Conservation (phyloP, 1,284 basidiomycete genomes). For the Tilletia walkeri region DNA sequence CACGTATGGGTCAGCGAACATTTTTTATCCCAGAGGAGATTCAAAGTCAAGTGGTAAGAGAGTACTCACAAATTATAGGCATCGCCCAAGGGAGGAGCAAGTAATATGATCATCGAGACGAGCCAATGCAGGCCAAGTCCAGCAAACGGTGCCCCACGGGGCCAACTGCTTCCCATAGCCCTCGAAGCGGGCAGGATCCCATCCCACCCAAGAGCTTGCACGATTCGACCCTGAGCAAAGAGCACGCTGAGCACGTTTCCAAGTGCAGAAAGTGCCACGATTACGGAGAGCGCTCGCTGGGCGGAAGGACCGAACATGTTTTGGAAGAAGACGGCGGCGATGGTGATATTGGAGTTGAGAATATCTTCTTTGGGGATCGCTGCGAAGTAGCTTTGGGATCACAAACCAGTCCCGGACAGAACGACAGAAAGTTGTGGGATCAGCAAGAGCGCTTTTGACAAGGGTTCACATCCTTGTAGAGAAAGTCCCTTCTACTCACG, state of each 20-base stretch:
- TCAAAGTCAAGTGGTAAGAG: too few relatives aligned
- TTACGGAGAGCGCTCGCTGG: constrained; percentile 61
- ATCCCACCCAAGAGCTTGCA: constrained; percentile 65
- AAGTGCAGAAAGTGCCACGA: constrained; percentile 61
- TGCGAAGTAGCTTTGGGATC: constrained; percentile 38
- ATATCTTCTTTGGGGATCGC: constrained; percentile 62
- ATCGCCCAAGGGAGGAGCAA: constrained; percentile 63
- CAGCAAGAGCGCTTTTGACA: too few relatives aligned
- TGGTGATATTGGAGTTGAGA: constrained; percentile 59
- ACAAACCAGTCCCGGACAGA: too few relatives aligned
- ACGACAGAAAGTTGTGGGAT: too few relatives aligned
- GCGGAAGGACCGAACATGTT: constrained; percentile 63
- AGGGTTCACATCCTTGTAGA: too few relatives aligned
- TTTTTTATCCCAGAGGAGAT: too few relatives aligned
- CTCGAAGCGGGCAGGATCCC: constrained; percentile 61
- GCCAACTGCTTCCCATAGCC: constrained; percentile 60
- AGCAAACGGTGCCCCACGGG: constrained; percentile 61
- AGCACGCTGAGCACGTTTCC: constrained; percentile 59
- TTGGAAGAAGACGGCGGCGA: constrained; percentile 63
- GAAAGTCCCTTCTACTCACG: constrained; percentile 31
- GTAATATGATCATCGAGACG: constrained; percentile 62
- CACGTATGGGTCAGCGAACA: too few relatives aligned
- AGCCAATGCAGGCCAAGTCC: constrained; percentile 58
- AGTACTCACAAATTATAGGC: constrained; percentile 60
- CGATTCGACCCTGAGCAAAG: constrained; percentile 60